phyloP scores from a whole-genome alignment of 2,329 filamentous ascomycete genomes.

The Pyrenophora seminiperda region DNA sequence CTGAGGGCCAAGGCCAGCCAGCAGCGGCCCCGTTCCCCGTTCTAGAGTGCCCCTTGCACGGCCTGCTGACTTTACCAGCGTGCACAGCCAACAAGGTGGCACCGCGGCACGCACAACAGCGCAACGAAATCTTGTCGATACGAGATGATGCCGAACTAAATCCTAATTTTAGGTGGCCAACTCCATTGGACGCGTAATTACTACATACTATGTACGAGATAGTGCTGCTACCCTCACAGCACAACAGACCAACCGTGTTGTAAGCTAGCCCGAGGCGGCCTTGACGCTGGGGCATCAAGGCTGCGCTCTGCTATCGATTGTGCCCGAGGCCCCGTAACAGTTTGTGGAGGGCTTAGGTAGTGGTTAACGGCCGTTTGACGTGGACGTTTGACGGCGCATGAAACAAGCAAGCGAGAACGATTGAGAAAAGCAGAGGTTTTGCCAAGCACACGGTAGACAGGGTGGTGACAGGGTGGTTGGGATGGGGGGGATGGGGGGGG shows the following conservation, averaged over 20 bases:
- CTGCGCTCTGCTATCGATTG: conserved; percentile 20
- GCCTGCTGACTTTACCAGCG: conserved; percentile 8
- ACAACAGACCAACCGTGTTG: not conserved
- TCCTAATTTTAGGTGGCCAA: conserved; percentile 20
- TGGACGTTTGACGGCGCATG: conserved; percentile 4
- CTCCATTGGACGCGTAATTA: conserved; percentile 25
- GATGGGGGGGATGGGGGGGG: not conserved
- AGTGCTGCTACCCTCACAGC: conserved; percentile 1
- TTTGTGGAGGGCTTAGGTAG: conserved; percentile 1
- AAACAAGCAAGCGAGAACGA: conserved; percentile 1
- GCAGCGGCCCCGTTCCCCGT: conserved; percentile 6
- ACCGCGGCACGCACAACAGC: not conserved
- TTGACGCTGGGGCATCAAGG: conserved; percentile 2
- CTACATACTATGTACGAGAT: too few relatives aligned
- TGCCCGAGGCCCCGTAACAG: conserved; percentile 1
- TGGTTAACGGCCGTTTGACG: conserved; percentile 8
- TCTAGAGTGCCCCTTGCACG: conserved; percentile 9
- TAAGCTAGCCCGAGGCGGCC: too few relatives aligned
- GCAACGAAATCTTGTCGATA: conserved; percentile 16
- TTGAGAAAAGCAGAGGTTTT: conserved; percentile 6
- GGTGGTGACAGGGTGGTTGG: too few relatives aligned
- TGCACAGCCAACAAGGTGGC: conserved; percentile 4
- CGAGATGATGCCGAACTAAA: conserved; percentile 11
- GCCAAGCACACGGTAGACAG: too few relatives aligned
- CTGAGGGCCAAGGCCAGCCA: conserved; percentile 1